Conservation (phyloP, 1,139 yeast species). For the Scheffersomyces quercinus region DNA sequence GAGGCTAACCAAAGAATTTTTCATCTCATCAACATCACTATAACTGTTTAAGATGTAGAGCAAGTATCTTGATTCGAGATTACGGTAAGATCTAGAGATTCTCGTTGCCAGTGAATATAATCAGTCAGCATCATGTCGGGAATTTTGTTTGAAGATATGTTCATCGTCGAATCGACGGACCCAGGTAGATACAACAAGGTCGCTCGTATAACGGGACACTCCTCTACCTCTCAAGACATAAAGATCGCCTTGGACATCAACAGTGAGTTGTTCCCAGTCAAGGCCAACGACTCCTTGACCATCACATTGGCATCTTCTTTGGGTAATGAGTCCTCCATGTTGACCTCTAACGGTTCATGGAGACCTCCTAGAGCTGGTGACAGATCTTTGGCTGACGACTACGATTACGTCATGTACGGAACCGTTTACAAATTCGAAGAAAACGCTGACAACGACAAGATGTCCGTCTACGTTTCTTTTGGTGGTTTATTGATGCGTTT, state of each 20-base stretch:
- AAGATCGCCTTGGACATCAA: slow-evolving; percentile 89
- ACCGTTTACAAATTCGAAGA: slow-evolving; percentile 97
- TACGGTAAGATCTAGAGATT: no score
- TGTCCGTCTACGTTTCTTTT: slow-evolving; percentile 90
- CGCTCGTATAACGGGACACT: slow-evolving; percentile 82
- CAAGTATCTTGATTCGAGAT: no score
- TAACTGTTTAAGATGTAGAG: no score
- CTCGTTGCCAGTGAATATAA: not conserved
- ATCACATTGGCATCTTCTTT: slow-evolving; percentile 82
- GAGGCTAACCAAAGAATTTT: not conserved
- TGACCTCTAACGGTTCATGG: slow-evolving; percentile 77
- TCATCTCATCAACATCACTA: not conserved
- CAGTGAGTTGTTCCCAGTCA: slow-evolving; percentile 88
- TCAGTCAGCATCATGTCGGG: slow-evolving; percentile 58
- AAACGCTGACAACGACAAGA: slow-evolving; percentile 66
- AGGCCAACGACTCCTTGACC: slow-evolving; percentile 77
- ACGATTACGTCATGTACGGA: slow-evolving; percentile 98
- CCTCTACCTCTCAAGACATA: slow-evolving; percentile 81
- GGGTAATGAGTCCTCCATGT: slow-evolving; percentile 56
- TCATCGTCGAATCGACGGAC: slow-evolving; percentile 83
- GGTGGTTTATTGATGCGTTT: slow-evolving; percentile 94
- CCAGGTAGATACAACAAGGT: slow-evolving; percentile 92
- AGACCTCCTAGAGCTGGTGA: slow-evolving; percentile 88
- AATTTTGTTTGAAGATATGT: slow-evolving; percentile 91
- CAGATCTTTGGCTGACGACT: slow-evolving; percentile 88